Evolutionary conservation across 352 stramenopile genomes (phyloP).

Genomic region (Stramenopiles sp.): DNA sequence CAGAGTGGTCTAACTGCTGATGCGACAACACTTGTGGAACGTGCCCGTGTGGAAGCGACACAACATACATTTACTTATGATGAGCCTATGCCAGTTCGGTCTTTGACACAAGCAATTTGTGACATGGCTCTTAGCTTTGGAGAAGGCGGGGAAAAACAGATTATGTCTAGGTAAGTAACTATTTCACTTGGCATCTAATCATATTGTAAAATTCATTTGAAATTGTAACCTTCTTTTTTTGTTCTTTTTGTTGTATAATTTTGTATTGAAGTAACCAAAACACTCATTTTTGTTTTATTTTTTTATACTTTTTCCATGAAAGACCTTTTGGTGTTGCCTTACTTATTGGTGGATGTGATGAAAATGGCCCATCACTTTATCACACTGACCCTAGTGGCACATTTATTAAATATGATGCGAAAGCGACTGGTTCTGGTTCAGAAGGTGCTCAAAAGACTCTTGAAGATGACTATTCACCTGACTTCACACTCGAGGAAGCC

Average conservation of each 20-base stretch:
- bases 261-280: no score
- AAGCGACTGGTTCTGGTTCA: slow-evolving; percentile 82
- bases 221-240: no score
- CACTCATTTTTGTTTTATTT: no score
- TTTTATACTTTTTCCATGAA: slow-evolving; percentile 29
- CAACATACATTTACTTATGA: slow-evolving; percentile 86
- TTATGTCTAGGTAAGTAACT: no score
- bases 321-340: slow-evolving; percentile 91
- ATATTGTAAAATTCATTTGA: no score
- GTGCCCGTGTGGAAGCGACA: slow-evolving; percentile 87
- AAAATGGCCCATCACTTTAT: slow-evolving; percentile 51
- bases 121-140: slow-evolving; percentile 85
- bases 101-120: slow-evolving; percentile 85
- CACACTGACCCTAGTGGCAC: slow-evolving; percentile 70
- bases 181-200: no score
- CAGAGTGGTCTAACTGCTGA: slow-evolving; percentile 94
- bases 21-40: slow-evolving; percentile 87
- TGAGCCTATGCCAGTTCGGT: slow-evolving; percentile 83
- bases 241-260: no score
- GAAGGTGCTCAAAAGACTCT: slow-evolving; percentile 88
- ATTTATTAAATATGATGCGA: slow-evolving; percentile 88
- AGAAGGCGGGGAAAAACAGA: slow-evolving; percentile 26
- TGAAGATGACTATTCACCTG: slow-evolving; percentile 78
- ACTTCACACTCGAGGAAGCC: slow-evolving; percentile 74
- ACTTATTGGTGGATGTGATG: slow-evolving; percentile 56